Evolutionary conservation across 257 asterid genomes (phyloP), one percentile per base, ranked within the genome.

Genomic region (Solanum virginianum): DNA sequence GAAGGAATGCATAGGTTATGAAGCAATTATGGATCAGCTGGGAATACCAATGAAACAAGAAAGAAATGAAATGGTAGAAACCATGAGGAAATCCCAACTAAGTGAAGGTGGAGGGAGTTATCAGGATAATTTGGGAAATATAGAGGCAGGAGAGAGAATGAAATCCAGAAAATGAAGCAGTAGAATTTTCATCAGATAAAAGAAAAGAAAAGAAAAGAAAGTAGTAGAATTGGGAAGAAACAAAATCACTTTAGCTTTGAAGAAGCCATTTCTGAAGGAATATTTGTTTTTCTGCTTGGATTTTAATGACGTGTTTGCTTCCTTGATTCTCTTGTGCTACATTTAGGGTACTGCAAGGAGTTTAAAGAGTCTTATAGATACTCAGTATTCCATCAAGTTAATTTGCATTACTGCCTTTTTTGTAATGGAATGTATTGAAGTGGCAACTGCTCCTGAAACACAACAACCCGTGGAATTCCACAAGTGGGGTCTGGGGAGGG

Each of bases 31-130:
- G 91, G 91, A 94, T 85, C 66, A 93, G 92, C 29, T 87, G 94
- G 7, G 94, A 89, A 91, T 84, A 3, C 98, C 97, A 14, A 90
- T 7, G 84, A 90, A 86, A 4, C 97, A 88, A 4, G 98, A 91
- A 79, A 92, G 82, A 7, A 94, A 79, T 0, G 98, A 94, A 83
- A 90, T 70, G 86, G 85, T 57, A 2, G 96, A 93, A 75, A 94
- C 90, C 84, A 82, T 65, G 39, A 95, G 81, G 63, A 95, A 92
- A 1, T 94, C 94, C 80, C 86, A 91, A 9, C 96, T 97, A 10
- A 93, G 92, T 20, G 95, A 90, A 3, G 97, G 86, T 41, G 98
- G 98, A 14, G 98, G 98, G 74, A 74, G 83, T 86, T 89, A 82
- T 59, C 65, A 93, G 92, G 86, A 88, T 62, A 68, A 95, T 68